phyloP scores from a whole-genome alignment of 1,284 basidiomycete genomes.

The Heterobasidion occidentale region DNA sequence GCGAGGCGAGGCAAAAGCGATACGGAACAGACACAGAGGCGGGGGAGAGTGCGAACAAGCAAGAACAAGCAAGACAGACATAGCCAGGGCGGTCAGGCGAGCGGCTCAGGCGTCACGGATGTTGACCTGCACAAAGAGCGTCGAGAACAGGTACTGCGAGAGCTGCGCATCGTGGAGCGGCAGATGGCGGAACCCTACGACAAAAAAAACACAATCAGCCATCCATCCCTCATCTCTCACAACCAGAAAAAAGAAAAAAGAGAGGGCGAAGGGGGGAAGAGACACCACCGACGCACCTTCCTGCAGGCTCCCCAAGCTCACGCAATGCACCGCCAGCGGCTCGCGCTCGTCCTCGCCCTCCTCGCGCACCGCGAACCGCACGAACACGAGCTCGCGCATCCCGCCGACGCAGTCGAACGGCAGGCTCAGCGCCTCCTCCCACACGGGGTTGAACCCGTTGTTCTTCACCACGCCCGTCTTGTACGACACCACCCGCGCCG shows the following conservation, averaged over 20 bases:
- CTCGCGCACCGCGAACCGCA: slow-evolving; percentile 70
- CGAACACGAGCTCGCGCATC: slow-evolving; percentile 78
- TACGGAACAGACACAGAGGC: too few species aligned
- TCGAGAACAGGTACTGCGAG: slow-evolving; percentile 83
- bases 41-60: background rate
- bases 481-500: slow-evolving; percentile 39
- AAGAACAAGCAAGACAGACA: background rate
- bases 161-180: slow-evolving; percentile 79
- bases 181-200: slow-evolving; percentile 81
- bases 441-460: slow-evolving; percentile 87
- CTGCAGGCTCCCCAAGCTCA: slow-evolving; percentile 58
- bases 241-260: too few species aligned
- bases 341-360: slow-evolving; percentile 56
- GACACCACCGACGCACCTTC: slow-evolving; percentile 49
- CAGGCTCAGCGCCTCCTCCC: slow-evolving; percentile 68
- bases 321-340: slow-evolving; percentile 66
- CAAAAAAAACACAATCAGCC: slow-evolving; percentile 5
- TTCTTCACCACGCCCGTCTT: slow-evolving; percentile 65
- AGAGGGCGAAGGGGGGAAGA: too few species aligned
- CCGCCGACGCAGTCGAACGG: slow-evolving; percentile 70
- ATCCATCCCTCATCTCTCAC: background rate
- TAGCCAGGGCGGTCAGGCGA: background rate
- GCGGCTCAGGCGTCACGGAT: slow-evolving; percentile 29
- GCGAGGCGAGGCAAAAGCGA: too few species aligned
- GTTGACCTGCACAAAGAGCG: slow-evolving; percentile 67